Percentiles rank a stretch among this genome's conserved stretches.
Conservation (phyloP, 805 yeast species). For the Teunomyces funiuensis region DNA sequence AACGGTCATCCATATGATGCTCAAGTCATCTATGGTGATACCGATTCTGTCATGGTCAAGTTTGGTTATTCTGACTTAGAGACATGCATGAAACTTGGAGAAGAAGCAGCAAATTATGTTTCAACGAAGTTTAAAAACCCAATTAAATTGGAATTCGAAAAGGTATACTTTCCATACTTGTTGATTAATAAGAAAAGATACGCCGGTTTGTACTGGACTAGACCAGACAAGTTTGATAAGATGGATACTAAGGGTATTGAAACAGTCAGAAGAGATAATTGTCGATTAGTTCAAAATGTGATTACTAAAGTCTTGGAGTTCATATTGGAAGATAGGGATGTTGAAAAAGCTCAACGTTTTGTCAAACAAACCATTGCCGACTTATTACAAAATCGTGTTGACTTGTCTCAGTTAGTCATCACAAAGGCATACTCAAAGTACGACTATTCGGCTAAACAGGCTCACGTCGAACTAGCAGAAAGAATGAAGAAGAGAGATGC, state of each 20-base stretch:
- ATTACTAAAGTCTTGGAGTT: slow-evolving; percentile 85
- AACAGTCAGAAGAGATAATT: slow-evolving; percentile 96
- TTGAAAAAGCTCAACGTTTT: slow-evolving; percentile 76
- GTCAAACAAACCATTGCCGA: slow-evolving; percentile 89
- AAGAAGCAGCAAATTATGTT: slow-evolving; percentile 89
- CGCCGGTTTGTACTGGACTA: slow-evolving; percentile 97
- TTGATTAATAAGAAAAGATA: slow-evolving; percentile 94
- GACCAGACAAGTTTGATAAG: slow-evolving; percentile 87
- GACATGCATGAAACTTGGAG: slow-evolving; percentile 87
- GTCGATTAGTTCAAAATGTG: slow-evolving; percentile 91
- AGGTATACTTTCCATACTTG: slow-evolving; percentile 91
- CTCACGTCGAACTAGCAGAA: slow-evolving; percentile 95
- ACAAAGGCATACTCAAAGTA: slow-evolving; percentile 87
- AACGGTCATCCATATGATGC: slow-evolving; percentile 88
- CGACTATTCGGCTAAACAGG: slow-evolving; percentile 94
- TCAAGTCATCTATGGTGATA: slow-evolving; percentile 94
- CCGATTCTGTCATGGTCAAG: slow-evolving; percentile 98
- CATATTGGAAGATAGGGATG: slow-evolving; percentile 85
- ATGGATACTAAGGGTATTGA: slow-evolving; percentile 99
- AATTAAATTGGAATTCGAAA: slow-evolving; percentile 92
- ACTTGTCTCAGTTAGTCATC: slow-evolving; percentile 88
- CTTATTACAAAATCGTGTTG: slow-evolving; percentile 85
- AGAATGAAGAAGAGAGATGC: slow-evolving; percentile 95
- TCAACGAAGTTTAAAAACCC: slow-evolving; percentile 80
- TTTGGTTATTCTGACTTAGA: slow-evolving; percentile 81